A percentile compares a stretch with the other conserved stretches of the same genome.
phyloP scores from a whole-genome alignment of 2,329 filamentous ascomycete genomes.

The Scedosporium apiospermum region DNA sequence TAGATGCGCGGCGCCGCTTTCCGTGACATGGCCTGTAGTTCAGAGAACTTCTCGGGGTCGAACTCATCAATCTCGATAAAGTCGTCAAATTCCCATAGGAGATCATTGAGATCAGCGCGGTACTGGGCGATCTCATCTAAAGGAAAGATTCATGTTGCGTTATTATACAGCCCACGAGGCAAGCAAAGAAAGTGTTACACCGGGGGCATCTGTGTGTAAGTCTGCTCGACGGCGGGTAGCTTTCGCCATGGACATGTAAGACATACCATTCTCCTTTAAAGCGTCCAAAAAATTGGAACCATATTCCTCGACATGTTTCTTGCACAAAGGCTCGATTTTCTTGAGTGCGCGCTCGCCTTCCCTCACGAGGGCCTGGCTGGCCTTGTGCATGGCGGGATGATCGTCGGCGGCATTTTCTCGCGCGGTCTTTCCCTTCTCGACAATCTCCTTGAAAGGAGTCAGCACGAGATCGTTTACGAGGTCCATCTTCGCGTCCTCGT shows the following conservation, averaged over 20 bases:
- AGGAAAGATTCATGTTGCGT: not conserved
- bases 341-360: slow-evolving; percentile 40
- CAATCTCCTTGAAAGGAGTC: slow-evolving; percentile 41
- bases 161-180: not conserved
- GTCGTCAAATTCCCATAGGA: slow-evolving; percentile 50
- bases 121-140: slow-evolving; percentile 40
- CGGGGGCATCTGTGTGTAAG: not conserved
- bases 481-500: slow-evolving; percentile 22
- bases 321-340: slow-evolving; percentile 41
- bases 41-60: slow-evolving; percentile 37
- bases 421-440: slow-evolving; percentile 39
- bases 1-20: slow-evolving; percentile 37
- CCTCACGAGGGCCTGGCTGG: slow-evolving; percentile 35
- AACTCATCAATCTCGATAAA: slow-evolving; percentile 39
- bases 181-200: not conserved
- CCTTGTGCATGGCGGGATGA: slow-evolving; percentile 36
- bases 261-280: slow-evolving; percentile 42
- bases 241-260: not conserved
- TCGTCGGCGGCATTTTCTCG: slow-evolving; percentile 35
- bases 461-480: slow-evolving; percentile 34
- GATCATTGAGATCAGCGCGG: slow-evolving; percentile 35
- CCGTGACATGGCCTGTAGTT: slow-evolving; percentile 37
- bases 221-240: not conserved
- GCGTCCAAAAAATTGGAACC: slow-evolving; percentile 38
- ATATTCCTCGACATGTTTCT: slow-evolving; percentile 37